Conservation (phyloP, 352 stramenopile genomes). For the Thraustotheca clavata region DNA sequence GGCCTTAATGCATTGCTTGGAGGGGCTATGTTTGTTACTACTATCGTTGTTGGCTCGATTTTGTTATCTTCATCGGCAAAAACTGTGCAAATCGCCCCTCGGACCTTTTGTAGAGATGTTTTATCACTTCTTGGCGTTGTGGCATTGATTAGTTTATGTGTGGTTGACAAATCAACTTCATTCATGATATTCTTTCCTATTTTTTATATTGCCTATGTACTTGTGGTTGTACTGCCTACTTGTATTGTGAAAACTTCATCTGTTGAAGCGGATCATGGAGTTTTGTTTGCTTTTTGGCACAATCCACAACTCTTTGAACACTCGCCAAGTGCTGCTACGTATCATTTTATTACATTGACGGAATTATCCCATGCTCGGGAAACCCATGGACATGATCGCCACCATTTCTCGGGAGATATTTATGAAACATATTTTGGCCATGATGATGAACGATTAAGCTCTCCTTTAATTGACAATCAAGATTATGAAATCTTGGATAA, state of each 20-base stretch:
- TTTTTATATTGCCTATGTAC: constrained; percentile 4
- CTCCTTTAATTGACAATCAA: constrained; percentile 39
- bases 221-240: constrained; percentile 5
- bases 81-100: constrained; percentile 47
- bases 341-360: constrained; percentile 12
- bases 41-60: constrained; percentile 85
- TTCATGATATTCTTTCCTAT: background rate
- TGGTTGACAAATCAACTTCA: constrained; percentile 8
- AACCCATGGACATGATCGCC: background rate
- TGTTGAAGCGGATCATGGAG: constrained; percentile 21
- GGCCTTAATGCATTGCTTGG: constrained; percentile 92
- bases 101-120: constrained; percentile 57
- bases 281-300: constrained; percentile 75
- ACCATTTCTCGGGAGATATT: constrained; percentile 26
- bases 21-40: constrained; percentile 93
- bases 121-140: constrained; percentile 31
- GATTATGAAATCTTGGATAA: background rate
- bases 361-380: background rate
- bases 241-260: background rate
- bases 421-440: constrained; percentile 16
- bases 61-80: constrained; percentile 44
- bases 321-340: background rate
- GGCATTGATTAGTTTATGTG: constrained; percentile 40
- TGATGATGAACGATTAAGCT: constrained; percentile 35
- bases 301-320: constrained; percentile 25